phyloP scores from a whole-genome alignment of 1,139 yeast species.

The Kodamaea suecica region DNA sequence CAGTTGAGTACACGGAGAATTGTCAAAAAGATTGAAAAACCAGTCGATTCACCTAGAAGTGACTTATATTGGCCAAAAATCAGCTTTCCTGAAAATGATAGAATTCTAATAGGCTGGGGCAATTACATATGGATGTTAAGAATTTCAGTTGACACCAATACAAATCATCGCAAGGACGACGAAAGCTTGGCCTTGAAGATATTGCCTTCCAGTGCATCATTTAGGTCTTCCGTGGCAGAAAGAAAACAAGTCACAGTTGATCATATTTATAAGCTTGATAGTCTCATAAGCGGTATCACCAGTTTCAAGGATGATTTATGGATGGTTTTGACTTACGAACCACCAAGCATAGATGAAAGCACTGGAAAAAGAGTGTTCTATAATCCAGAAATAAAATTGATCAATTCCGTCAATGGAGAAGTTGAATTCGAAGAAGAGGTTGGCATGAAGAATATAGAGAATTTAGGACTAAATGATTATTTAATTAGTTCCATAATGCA shows the following conservation, averaged over 20 bases:
- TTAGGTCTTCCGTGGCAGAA: conserved; percentile 50
- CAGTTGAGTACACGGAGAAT: conserved; percentile 46
- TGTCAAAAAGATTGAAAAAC: conserved; percentile 53
- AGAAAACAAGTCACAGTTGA: conserved; percentile 54
- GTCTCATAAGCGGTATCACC: conserved; percentile 74
- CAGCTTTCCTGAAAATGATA: conserved; percentile 61
- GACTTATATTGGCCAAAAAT: conserved; percentile 85
- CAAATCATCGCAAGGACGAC: conserved; percentile 5
- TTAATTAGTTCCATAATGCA: conserved; percentile 49
- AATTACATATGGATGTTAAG: conserved; percentile 71
- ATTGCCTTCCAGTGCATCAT: conserved; percentile 67
- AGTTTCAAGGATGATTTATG: conserved; percentile 66
- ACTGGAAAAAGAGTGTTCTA: conserved; percentile 28
- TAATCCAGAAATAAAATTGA: conserved; percentile 69
- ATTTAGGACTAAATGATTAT: conserved; percentile 78
- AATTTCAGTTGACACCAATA: conserved; percentile 28
- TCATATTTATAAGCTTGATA: conserved; percentile 52
- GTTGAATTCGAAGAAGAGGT: conserved; percentile 85
- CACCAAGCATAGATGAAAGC: conserved; percentile 31
- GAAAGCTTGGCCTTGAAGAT: conserved; percentile 21
- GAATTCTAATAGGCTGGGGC: conserved; percentile 83
- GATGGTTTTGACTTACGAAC: conserved; percentile 56
- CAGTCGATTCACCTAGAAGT: conserved; percentile 62
- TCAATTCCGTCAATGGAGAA: conserved; percentile 64
- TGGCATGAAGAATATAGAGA: conserved; percentile 55